phyloP scores from a whole-genome alignment of 371 early-diverging fungal species.

The Paraphysoderma sedebokerense region DNA sequence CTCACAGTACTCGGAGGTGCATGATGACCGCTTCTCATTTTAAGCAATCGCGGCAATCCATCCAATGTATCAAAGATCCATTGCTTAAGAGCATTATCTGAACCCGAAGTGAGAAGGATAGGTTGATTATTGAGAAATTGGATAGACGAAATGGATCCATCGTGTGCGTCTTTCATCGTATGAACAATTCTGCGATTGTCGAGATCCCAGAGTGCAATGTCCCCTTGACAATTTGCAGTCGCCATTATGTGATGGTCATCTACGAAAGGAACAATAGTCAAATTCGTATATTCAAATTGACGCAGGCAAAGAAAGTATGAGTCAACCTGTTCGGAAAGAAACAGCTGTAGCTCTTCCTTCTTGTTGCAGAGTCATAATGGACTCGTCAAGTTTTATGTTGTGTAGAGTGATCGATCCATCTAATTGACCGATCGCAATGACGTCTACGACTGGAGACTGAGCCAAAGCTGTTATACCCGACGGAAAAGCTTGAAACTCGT shows the following conservation, averaged over 20 bases:
- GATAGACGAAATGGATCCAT: conserved; percentile 47
- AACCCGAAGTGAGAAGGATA: conserved; percentile 66
- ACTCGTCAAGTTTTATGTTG: conserved; percentile 58
- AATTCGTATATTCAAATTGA: not conserved
- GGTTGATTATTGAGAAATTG: conserved; percentile 70
- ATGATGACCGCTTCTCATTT: conserved; percentile 69
- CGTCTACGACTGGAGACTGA: conserved; percentile 84
- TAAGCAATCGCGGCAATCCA: conserved; percentile 56
- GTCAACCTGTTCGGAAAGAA: conserved; percentile 62
- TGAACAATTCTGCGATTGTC: conserved; percentile 51
- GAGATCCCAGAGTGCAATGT: conserved; percentile 85
- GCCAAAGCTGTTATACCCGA: conserved; percentile 56
- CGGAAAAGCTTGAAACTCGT: conserved; percentile 55
- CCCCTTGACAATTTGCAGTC: conserved; percentile 66
- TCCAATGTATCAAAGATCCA: conserved; percentile 86
- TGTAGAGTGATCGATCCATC: conserved; percentile 70
- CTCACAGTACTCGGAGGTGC: conserved; percentile 61
- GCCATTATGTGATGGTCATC: conserved; percentile 77
- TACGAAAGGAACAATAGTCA: conserved; percentile 3
- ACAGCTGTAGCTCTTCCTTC: conserved; percentile 74
- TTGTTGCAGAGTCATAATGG: conserved; percentile 57
- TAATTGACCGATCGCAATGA: conserved; percentile 72
- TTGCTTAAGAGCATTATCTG: conserved; percentile 83
- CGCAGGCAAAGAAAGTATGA: not conserved
- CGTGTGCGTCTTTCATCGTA: conserved; percentile 65